Evolutionary conservation across 495 filamentous ascomycete genomes (phyloP).

Genomic region (Daldinia childiae): DNA sequence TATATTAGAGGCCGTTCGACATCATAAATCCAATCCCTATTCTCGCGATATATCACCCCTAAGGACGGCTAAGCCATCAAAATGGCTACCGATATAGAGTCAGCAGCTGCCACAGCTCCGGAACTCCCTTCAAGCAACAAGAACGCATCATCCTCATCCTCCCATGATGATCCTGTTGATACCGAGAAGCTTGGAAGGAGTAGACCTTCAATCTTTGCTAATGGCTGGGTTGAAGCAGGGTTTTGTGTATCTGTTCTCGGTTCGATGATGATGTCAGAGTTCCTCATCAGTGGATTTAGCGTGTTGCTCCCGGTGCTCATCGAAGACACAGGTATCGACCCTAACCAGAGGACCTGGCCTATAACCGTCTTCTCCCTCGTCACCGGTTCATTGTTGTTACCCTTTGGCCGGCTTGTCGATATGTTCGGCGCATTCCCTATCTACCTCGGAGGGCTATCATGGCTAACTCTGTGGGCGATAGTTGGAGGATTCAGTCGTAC

Average conservation of each 20-base stretch:
- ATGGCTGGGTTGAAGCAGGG: constrained; percentile 22
- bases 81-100: not conserved
- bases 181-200: constrained; percentile 23
- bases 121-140: not conserved
- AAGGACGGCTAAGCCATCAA: not conserved
- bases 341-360: constrained; percentile 71
- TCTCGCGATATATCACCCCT: not conserved
- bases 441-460: constrained; percentile 68
- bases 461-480: constrained; percentile 54
- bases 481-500: constrained; percentile 40
- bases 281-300: not conserved
- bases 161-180: not conserved
- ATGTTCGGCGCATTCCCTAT: constrained; percentile 74
- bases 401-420: constrained; percentile 73
- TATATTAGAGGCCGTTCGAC: not conserved
- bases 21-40: not conserved
- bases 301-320: constrained; percentile 64
- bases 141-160: not conserved
- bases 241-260: constrained; percentile 47
- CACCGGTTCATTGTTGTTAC: constrained; percentile 70
- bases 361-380: constrained; percentile 73
- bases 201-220: constrained; percentile 17
- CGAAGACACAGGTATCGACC: constrained; percentile 65
- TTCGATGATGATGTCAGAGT: not conserved
- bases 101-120: not conserved